A percentile compares a stretch with the other conserved stretches of the same genome.
Evolutionary conservation across 2,329 filamentous ascomycete genomes (phyloP).

Genomic region (Alternaria longipes): DNA sequence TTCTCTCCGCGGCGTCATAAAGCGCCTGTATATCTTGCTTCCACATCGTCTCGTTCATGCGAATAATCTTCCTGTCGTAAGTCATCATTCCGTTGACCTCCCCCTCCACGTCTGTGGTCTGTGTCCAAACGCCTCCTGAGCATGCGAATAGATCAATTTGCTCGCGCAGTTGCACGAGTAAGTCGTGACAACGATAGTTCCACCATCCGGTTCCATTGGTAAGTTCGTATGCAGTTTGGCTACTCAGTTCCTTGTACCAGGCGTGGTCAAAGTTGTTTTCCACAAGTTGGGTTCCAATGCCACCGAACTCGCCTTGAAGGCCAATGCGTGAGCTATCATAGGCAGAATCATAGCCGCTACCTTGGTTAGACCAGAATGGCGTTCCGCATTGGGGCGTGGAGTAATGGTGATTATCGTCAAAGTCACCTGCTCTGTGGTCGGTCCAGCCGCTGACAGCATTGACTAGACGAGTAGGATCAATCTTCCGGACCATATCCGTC

Average conservation of each 20-base stretch:
- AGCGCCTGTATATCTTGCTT: conserved; percentile 66
- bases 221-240: conserved; percentile 73
- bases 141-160: conserved; percentile 67
- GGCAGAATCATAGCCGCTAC: conserved; percentile 62
- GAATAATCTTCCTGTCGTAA: conserved; percentile 70
- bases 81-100: conserved; percentile 77
- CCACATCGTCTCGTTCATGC: conserved; percentile 68
- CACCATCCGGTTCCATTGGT: conserved; percentile 66
- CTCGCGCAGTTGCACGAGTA: conserved; percentile 59
- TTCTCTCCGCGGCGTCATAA: conserved; percentile 60
- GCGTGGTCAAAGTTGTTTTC: conserved; percentile 64
- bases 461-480: conserved; percentile 72
- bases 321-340: conserved; percentile 67
- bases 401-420: conserved; percentile 74
- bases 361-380: conserved; percentile 69
- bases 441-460: conserved; percentile 72
- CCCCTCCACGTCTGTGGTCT: conserved; percentile 78
- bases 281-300: conserved; percentile 69
- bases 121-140: conserved; percentile 75
- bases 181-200: conserved; percentile 70
- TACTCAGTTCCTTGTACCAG: conserved; percentile 68
- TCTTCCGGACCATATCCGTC: conserved; percentile 61
- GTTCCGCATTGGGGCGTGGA: conserved; percentile 75
- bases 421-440: conserved; percentile 75
- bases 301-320: conserved; percentile 76